phyloP scores from a whole-genome alignment of 2,329 filamentous ascomycete genomes.

The Cytospora leucostoma region DNA sequence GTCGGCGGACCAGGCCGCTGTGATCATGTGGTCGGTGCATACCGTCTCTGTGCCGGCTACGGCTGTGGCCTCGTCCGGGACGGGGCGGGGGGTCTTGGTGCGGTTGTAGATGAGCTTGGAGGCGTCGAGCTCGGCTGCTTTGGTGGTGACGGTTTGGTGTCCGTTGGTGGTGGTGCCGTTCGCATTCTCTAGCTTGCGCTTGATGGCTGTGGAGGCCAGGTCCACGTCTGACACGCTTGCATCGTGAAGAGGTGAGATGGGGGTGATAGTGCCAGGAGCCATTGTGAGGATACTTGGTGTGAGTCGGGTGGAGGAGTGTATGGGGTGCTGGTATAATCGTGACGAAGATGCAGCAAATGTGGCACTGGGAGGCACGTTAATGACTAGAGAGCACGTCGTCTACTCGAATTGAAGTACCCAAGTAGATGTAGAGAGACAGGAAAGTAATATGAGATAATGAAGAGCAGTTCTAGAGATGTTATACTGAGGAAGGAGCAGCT shows the following conservation, averaged over 20 bases:
- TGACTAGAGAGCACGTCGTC: not conserved
- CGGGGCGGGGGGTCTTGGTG: slow-evolving; percentile 52
- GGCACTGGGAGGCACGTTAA: not conserved
- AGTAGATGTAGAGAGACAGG: not conserved
- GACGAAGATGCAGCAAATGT: not conserved
- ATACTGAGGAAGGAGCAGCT: slow-evolving; percentile 3
- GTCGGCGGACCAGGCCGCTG: slow-evolving; percentile 64
- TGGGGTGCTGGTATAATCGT: not conserved
- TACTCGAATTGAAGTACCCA: not conserved
- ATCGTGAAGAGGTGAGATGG: slow-evolving; percentile 39
- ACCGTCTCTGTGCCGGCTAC: slow-evolving; percentile 53
- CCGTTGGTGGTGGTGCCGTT: slow-evolving; percentile 34
- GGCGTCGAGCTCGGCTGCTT: slow-evolving; percentile 58
- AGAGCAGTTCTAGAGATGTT: slow-evolving; percentile 4
- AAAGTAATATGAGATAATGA: slow-evolving; percentile 1
- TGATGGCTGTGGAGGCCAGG: slow-evolving; percentile 54
- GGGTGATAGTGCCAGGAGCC: slow-evolving; percentile 35
- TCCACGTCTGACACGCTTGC: slow-evolving; percentile 49
- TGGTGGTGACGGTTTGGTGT: slow-evolving; percentile 29
- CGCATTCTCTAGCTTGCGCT: slow-evolving; percentile 47
- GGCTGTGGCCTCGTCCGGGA: slow-evolving; percentile 53
- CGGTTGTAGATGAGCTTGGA: slow-evolving; percentile 60
- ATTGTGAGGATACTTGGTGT: slow-evolving; percentile 27
- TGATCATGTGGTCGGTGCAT: slow-evolving; percentile 88
- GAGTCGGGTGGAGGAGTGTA: not conserved